Conservation (phyloP, 2,329 filamentous ascomycete genomes). For the Zymoseptoria pseudotritici region DNA sequence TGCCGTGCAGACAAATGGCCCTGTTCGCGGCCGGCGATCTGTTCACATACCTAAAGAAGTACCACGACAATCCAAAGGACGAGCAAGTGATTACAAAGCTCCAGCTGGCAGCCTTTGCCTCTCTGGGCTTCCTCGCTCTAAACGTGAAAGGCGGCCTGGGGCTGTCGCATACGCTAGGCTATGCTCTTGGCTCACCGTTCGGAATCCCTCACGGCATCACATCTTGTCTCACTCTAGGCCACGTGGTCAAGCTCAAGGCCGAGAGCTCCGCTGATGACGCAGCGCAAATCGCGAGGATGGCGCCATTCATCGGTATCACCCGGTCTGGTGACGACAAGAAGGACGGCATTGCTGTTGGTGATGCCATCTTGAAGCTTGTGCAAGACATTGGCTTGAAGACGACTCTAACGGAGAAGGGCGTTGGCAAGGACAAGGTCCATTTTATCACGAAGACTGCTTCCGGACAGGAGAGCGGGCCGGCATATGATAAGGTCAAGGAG, state of each 20-base stretch:
- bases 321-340: conserved; percentile 34
- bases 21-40: conserved; percentile 41
- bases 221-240: conserved; percentile 47
- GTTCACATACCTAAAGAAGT: conserved; percentile 43
- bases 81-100: conserved; percentile 45
- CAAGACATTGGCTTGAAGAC: conserved; percentile 37
- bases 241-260: conserved; percentile 49
- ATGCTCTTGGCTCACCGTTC: conserved; percentile 50
- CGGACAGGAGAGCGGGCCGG: conserved; percentile 34
- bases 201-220: conserved; percentile 51
- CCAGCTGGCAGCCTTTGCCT: conserved; percentile 47
- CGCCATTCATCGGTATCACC: conserved; percentile 38
- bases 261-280: conserved; percentile 36
- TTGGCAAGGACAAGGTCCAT: conserved; percentile 35
- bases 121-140: conserved; percentile 43
- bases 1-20: conserved; percentile 42
- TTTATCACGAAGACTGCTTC: conserved; percentile 40
- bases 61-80: conserved; percentile 39
- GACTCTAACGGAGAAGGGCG: conserved; percentile 41
- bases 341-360: conserved; percentile 40
- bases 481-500: conserved; percentile 37
- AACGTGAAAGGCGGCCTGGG: conserved; percentile 47
- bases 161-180: conserved; percentile 36
- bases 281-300: conserved; percentile 38
- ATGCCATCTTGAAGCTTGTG: conserved; percentile 39